phyloP scores from a whole-genome alignment of 2,329 filamentous ascomycete species.

The Aspergillus pseudoviridinutans region DNA sequence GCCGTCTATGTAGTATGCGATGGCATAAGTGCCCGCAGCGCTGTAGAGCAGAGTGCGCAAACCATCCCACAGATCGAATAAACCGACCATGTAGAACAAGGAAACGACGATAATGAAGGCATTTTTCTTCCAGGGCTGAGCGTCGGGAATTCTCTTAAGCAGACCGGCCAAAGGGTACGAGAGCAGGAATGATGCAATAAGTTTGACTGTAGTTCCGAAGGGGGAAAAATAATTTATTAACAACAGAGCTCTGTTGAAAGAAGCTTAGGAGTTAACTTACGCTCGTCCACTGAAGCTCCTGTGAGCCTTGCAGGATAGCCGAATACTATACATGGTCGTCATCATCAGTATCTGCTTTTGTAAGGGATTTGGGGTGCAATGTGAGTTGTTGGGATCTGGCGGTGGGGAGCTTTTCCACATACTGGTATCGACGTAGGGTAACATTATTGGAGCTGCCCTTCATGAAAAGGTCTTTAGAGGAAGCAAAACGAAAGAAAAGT shows the following conservation, averaged over 20 bases:
- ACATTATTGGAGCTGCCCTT: constrained; percentile 43
- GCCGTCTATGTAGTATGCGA: constrained; percentile 77
- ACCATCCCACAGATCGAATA: constrained; percentile 90
- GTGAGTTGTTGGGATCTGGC: constrained; percentile 1
- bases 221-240: background rate
- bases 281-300: constrained; percentile 62
- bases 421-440: constrained; percentile 63
- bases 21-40: constrained; percentile 73
- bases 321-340: constrained; percentile 50
- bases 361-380: constrained; percentile 11
- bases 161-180: constrained; percentile 88
- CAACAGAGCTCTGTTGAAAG: background rate
- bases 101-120: constrained; percentile 75
- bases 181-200: constrained; percentile 82
- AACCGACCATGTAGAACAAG: constrained; percentile 85
- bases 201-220: constrained; percentile 66
- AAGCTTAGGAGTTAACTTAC: constrained; percentile 36
- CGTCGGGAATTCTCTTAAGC: constrained; percentile 85
- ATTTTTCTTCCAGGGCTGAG: constrained; percentile 80
- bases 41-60: constrained; percentile 75
- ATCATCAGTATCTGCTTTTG: constrained; percentile 7
- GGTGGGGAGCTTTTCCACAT: constrained; percentile 9
- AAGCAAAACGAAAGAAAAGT: constrained; percentile 4
- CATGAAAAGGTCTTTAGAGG: background rate
- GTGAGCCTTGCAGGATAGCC: constrained; percentile 53